Percentiles rank a stretch among this genome's conserved stretches.
These are phyloP conservation scores for Gentiana dahurica DNA, from an alignment of 257 asterid genomes.

Conservation along the genomic window DNA sequence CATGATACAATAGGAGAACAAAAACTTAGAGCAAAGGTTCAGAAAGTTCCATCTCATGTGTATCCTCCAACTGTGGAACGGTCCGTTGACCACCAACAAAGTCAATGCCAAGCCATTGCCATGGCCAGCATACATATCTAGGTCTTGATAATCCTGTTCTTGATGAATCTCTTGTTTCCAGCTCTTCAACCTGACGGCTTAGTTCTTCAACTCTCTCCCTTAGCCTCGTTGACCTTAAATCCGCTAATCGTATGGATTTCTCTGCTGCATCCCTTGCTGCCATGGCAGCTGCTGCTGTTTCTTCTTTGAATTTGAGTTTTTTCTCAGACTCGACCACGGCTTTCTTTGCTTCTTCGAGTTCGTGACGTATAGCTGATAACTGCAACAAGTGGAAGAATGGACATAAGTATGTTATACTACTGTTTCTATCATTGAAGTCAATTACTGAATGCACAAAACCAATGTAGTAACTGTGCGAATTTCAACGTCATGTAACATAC, in stretches of 20 bases:
- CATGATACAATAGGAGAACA: slow-evolving; percentile 9
- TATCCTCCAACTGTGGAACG: slow-evolving; percentile 31
- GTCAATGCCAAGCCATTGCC: slow-evolving; percentile 99
- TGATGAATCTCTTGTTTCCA: slow-evolving; percentile 48
- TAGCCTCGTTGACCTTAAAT: slow-evolving; percentile 68
- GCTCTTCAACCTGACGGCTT: slow-evolving; percentile 75
- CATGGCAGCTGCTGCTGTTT: slow-evolving; percentile 95
- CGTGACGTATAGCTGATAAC: slow-evolving; percentile 64
- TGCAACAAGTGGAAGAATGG: slow-evolving; percentile 25
- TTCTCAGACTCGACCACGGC: slow-evolving; percentile 63
- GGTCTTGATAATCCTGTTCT: slow-evolving; percentile 46
- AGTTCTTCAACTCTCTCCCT: slow-evolving; percentile 93
- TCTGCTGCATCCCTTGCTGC: slow-evolving; percentile 98
- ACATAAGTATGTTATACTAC: slow-evolving; percentile 5
- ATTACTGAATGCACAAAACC: not conserved
- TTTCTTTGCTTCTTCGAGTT: slow-evolving; percentile 78
- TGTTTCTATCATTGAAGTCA: not conserved
- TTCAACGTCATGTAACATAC: not conserved
- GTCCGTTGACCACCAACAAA: slow-evolving; percentile 43
- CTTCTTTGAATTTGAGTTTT: slow-evolving; percentile 87
- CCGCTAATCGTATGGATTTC: slow-evolving; percentile 81
- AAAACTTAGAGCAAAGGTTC: slow-evolving; percentile 70
- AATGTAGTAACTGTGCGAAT: not conserved
- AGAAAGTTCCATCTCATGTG: slow-evolving; percentile 96
- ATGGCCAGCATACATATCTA: slow-evolving; percentile 91